Base-by-base conservation (phyloP, 192 early-diverging fungal genomes). In the Spinellus fusiger region DNA sequence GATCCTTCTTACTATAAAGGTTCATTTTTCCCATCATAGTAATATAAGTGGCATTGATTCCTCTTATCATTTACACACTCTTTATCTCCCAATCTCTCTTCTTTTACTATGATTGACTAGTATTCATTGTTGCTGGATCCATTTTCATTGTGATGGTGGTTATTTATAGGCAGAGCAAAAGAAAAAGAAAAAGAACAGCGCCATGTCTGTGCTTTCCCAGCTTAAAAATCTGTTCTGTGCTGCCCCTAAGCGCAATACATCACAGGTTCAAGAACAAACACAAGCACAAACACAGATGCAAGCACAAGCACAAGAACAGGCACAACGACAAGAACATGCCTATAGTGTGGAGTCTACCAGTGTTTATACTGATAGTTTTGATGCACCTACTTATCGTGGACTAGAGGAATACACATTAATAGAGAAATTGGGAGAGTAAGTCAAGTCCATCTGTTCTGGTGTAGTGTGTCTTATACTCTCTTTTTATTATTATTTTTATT, bases 371-470 rank as follows among this genome's bases (percentile, higher is more conserved):
- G n/a, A 37, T 8, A 35, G 38, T 37, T 56, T 35, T 22, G 73
- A 62, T 56, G 32, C 79, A 55, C 80, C 83, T 5, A 47, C 37
- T 2, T 88, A 86, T 61, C 67, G 73, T 33, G 83, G 81, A 32
- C 51, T 88, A 38, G 75, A 85, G 44, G 64, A 73, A 13, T 88
- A 81, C 62, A 51, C 40, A 52, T 49, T 88, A 22, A 18, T 85
- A 20, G 59, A 74, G 23, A 86, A 86, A 60, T 79, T 88, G 78
- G 86, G 86, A 70, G 86, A 88, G 86, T 86, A 79, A 70, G 85
- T 87, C 6, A 38, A 18, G n/a, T 3, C 12, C n/a, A 29, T n/a
- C 9, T 52, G 8, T 29, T 26, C 26, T 3, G 4, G n/a, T 31
- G 5, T 33, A 32, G 29, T 0, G 23, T 35, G 20, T 18, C 27